Evolutionary conservation across 169 alveolate genomes (phyloP), one percentile per base, ranked within the genome.

Genomic region (Ichthyophthirius multifiliis): DNA sequence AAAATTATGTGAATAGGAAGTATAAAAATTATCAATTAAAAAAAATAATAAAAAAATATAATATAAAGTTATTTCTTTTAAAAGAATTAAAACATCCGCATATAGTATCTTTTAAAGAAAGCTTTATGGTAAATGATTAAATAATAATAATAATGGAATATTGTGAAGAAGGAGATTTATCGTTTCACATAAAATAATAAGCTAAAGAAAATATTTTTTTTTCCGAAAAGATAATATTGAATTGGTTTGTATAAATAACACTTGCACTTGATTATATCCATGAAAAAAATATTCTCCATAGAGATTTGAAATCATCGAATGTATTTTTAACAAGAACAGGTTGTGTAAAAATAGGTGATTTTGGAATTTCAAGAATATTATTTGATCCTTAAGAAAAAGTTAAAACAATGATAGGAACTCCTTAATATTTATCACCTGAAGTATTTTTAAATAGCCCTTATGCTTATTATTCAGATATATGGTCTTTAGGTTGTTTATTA

Each of bases 281-380:
- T 79, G 91, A 89, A 34, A 83, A 94, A 46, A 92, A 89, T 47
- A 93, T 96, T 7, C 75, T 96, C 37, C 98, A 96, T 83, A 81
- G 98, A 78, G 98, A 96, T 82, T 89, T 96, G 0, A 96, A 96
- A 75, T 88, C 97, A 13, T 90, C 95, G 23, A 96, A 96, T 84
- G 90, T 96, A 30, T 96, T 93, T 47, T 74, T 96, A 4, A 91
- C 96, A 43, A 94, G 95, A 39, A 92, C 90, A 47, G 91, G 94
- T 65, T 47, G 71, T 48, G 94, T 96, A 16, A 93, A 93, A 75
- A 89, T 88, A 30, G 98, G 98, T 1, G 98, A 96, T 87, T 94
- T 96, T 73, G 98, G 98, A 13, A 94, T 96, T 27, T 92, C 97
- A 1, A 94, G 92, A 89, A 95, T 94, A 2, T 85, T 96, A 45